Conservation (phyloP, 2,329 filamentous ascomycete species). For the Pyricularia grisea region DNA sequence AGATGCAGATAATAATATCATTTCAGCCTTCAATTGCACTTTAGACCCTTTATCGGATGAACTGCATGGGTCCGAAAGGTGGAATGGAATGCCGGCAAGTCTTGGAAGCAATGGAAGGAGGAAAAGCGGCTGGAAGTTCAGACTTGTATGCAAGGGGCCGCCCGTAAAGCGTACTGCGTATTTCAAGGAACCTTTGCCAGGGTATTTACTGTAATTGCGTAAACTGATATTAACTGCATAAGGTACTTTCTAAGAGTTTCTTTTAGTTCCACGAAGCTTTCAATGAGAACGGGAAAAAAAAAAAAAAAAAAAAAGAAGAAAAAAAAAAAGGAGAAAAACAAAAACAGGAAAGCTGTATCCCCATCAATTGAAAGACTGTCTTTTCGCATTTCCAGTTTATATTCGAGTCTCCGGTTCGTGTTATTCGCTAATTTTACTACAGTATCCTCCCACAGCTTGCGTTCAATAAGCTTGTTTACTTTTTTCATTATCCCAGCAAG, state of each 20-base stretch:
- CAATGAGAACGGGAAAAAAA: no score
- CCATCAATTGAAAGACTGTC: background rate
- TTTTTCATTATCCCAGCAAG: background rate
- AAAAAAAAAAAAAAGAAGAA: no score
- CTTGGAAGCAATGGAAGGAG: background rate
- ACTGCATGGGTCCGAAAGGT: background rate
- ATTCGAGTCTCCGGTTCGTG: background rate
- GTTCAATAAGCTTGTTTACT: background rate
- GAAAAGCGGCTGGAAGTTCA: background rate
- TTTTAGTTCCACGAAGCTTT: background rate
- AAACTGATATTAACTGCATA: background rate
- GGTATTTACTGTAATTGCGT: background rate
- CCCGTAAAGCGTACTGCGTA: background rate
- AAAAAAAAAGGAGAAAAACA: no score
- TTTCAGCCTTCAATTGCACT: background rate
- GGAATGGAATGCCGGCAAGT: background rate
- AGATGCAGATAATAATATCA: background rate
- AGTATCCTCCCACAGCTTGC: background rate
- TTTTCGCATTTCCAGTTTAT: background rate
- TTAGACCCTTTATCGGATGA: background rate
- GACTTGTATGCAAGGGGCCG: background rate
- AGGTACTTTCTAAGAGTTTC: background rate
- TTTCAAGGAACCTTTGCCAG: background rate
- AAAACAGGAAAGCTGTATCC: background rate
- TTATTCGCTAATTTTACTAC: background rate